phyloP scores from a whole-genome alignment of 306 rosid genomes.

The Dalbergia cultrata region DNA sequence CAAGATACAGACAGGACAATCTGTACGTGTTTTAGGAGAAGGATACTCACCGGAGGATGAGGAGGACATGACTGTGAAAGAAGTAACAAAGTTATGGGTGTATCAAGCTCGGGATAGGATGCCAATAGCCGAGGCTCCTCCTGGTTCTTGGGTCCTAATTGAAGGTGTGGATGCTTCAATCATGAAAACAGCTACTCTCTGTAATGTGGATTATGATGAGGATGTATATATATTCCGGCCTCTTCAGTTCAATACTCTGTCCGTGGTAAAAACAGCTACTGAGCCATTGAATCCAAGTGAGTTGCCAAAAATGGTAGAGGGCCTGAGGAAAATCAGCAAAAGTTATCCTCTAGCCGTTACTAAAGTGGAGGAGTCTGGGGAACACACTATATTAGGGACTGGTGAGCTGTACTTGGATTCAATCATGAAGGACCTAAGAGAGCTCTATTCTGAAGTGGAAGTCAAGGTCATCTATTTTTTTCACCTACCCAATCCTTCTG shows the following conservation, averaged over 20 bases:
- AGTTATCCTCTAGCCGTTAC: constrained; percentile 98
- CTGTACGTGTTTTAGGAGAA: constrained; percentile 94
- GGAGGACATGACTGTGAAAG: constrained; percentile 97
- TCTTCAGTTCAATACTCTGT: constrained; percentile 92
- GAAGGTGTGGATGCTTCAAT: constrained; percentile 99
- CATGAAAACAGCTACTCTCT: constrained; percentile 97
- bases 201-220: constrained; percentile 81
- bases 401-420: constrained; percentile 99
- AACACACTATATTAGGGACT: constrained; percentile 94
- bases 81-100: constrained; percentile 95
- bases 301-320: constrained; percentile 99
- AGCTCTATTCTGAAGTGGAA: constrained; percentile 98
- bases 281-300: constrained; percentile 99
- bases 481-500: neutral
- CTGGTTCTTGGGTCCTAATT: constrained; percentile 97
- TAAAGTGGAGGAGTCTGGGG: constrained; percentile 99
- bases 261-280: constrained; percentile 97
- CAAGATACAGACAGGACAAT: constrained; percentile 92
- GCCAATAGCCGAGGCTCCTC: constrained; percentile 94
- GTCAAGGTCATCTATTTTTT: constrained; percentile 70
- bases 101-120: constrained; percentile 97
- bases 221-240: constrained; percentile 94
- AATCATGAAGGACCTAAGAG: constrained; percentile 98
- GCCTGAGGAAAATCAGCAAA: constrained; percentile 97
- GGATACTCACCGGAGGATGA: constrained; percentile 99